These are phyloP conservation scores for Colletotrichum brevisporum DNA, from an alignment of 2,329 filamentous ascomycete species.

Conservation along the genomic window DNA sequence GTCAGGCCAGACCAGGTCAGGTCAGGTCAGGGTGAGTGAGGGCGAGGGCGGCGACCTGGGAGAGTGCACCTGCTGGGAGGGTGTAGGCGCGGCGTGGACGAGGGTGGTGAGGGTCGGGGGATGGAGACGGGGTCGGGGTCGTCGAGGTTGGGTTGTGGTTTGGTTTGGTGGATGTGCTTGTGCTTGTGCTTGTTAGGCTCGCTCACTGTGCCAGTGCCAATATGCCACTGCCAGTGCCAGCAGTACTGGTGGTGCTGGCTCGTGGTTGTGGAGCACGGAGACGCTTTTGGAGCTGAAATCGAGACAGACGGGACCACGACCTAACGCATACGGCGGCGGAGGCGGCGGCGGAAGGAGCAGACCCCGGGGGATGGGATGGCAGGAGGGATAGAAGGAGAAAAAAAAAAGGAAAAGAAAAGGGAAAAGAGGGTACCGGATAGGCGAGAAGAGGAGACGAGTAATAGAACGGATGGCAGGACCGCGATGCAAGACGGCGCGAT, in stretches of 20 bases:
- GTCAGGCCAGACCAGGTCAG: conserved; percentile 3
- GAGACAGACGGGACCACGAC: conserved; percentile 7
- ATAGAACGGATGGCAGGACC: neutral
- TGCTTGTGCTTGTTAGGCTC: neutral
- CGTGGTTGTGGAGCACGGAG: conserved; percentile 37
- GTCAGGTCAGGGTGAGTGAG: conserved; percentile 24
- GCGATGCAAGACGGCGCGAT: conserved; percentile 12
- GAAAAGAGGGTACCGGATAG: neutral
- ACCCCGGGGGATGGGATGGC: neutral
- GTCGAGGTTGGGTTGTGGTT: conserved; percentile 37
- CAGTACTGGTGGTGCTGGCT: conserved; percentile 7
- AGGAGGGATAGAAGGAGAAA: neutral
- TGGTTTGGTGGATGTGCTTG: conserved; percentile 1
- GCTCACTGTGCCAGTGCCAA: no score
- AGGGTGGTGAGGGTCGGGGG: conserved; percentile 32
- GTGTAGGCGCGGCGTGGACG: conserved; percentile 7
- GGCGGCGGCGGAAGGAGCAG: neutral
- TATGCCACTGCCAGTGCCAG: no score
- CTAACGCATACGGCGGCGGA: conserved; percentile 12
- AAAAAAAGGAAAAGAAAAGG: neutral
- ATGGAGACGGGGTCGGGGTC: conserved; percentile 34
- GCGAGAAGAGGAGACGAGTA: neutral
- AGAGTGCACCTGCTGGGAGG: conserved; percentile 15
- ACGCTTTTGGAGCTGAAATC: conserved; percentile 35
- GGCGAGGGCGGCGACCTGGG: conserved; percentile 10